Percentiles rank a stretch among this genome's conserved stretches.
Evolutionary conservation across 2,329 filamentous ascomycete species (phyloP).

Genomic region (Aspergillus latus): DNA sequence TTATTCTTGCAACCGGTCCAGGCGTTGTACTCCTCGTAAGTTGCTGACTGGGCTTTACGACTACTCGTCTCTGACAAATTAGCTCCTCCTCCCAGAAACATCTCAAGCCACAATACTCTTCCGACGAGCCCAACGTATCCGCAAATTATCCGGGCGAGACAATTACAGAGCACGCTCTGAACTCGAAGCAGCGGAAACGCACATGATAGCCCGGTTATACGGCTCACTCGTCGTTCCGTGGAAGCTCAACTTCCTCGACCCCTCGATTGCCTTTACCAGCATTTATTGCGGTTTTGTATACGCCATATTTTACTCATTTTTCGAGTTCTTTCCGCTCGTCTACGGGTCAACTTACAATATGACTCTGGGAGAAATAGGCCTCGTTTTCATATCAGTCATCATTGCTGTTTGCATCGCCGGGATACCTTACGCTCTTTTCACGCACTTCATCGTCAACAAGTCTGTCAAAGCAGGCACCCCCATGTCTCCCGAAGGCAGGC

Average conservation of each 20-base stretch:
- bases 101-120: constrained; percentile 60
- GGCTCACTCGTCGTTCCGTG: constrained; percentile 62
- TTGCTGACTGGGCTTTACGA: too few species aligned
- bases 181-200: constrained; percentile 39
- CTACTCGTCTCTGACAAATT: too few species aligned
- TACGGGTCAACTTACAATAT: constrained; percentile 61
- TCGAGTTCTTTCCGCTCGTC: constrained; percentile 66
- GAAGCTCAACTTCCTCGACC: constrained; percentile 61
- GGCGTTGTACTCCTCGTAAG: too few species aligned
- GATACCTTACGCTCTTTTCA: constrained; percentile 32
- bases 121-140: constrained; percentile 60
- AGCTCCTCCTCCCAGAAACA: constrained; percentile 66
- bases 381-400: constrained; percentile 61
- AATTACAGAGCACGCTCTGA: constrained; percentile 58
- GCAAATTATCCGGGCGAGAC: constrained; percentile 56
- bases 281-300: constrained; percentile 62
- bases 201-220: not conserved
- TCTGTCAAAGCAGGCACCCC: too few species aligned
- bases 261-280: constrained; percentile 61
- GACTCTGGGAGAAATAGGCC: constrained; percentile 56
- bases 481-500: too few species aligned
- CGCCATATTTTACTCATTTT: constrained; percentile 53
- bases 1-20: constrained; percentile 39
- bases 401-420: constrained; percentile 56
- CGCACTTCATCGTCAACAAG: not conserved